These are phyloP conservation scores for Penicillium concentricum DNA, from an alignment of 2,329 filamentous ascomycete species.

Conservation along the genomic window DNA sequence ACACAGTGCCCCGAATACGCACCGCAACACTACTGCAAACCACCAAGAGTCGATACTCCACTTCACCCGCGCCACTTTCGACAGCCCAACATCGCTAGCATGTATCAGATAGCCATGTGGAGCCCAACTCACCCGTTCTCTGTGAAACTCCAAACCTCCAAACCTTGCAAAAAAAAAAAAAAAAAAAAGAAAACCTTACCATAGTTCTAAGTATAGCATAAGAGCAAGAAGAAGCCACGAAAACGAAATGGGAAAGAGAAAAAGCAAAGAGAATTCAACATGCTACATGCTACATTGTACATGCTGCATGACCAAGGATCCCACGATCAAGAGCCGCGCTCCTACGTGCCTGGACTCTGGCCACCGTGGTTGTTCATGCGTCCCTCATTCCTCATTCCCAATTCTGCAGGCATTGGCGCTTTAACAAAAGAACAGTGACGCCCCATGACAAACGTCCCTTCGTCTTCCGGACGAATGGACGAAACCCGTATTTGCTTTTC, in stretches of 20 bases:
- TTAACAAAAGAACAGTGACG: neutral
- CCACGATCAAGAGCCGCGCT: neutral
- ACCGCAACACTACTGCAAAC: neutral
- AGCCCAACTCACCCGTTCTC: neutral
- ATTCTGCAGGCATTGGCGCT: too few species aligned
- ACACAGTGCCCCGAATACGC: neutral
- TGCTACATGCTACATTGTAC: neutral
- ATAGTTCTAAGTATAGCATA: neutral
- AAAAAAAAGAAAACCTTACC: too few species aligned
- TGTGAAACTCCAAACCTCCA: neutral
- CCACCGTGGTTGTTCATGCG: neutral
- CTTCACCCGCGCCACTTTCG: neutral
- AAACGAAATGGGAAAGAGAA: neutral
- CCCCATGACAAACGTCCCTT: neutral
- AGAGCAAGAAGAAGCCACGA: neutral
- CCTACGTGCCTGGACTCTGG: neutral
- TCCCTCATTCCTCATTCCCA: neutral
- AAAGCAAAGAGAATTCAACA: neutral
- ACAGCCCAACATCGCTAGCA: neutral
- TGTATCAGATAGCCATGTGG: slow-evolving; percentile 1
- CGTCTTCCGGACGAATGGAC: neutral
- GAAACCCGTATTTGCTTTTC: neutral
- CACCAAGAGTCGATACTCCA: neutral
- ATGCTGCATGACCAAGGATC: neutral
- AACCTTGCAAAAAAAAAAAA: neutral